Evolutionary conservation across 345 rosid genomes (phyloP), one percentile per base, ranked within the genome.

Genomic region (Eucalyptus paniculata): DNA sequence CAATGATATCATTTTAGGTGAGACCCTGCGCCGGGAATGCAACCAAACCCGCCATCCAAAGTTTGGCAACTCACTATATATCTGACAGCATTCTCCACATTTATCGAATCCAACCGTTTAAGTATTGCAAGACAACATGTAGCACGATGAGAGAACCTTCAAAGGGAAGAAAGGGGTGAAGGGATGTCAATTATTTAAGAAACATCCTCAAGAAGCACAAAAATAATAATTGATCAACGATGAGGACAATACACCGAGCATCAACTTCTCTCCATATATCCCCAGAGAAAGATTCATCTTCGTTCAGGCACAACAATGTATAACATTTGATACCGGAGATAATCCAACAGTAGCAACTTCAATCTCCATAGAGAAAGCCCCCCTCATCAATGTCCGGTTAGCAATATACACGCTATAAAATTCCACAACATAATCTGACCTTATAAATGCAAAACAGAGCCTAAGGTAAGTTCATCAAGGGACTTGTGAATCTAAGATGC

Each of bases 21-120:
- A 87, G 99, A 97, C 93, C 94, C 96, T 83, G 94, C 97, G 69
- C 98, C 97, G 87, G 99, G 98, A 54, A 93, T 93, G 92, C 99
- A 94, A 88, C 99, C 99, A 90, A 97, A 97, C 88, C 99, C 98
- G 65, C 99, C 98, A 88, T 97, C 99, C 62, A 94, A 86, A 90
- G 96, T 97, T 95, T 94, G 94, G 96, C 99, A 97, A 89, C 98
- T 94, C 58, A 97, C 91, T 21, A 95, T 94, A 90, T 95, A 97
- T 88, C 91, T 89, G 89, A 95, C 96, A 3, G 97, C 99, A 90
- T 94, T 97, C 90, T 92, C 93, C 88, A 95, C 96, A 88, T 96
- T 93, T 91, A 97, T 94, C 88, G 94, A 94, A 65, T 95, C 96
- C 87, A 96, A 91, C 85, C 92, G 89, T 28, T 92, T 89, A 56